Evolutionary conservation across 208 protist species (phyloP), one percentile per base, ranked within the genome.

Genomic region (Wallacemonas sp.): DNA sequence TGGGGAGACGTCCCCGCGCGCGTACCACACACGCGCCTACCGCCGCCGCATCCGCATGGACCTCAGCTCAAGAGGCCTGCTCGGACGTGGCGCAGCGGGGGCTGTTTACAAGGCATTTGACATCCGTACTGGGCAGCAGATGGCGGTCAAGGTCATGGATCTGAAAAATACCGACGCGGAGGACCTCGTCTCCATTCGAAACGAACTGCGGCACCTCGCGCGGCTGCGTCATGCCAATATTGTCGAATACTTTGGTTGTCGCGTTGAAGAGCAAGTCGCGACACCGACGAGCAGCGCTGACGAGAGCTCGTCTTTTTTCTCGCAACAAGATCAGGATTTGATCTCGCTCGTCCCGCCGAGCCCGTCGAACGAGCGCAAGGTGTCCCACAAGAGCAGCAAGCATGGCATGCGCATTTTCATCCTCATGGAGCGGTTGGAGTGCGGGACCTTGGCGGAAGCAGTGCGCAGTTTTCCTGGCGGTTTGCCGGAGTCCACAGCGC

Each of bases 361-460:
- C 41, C 34, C 39, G 17, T 31, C 27, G 22, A 33, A 11, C 6
- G 5, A 3, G 41, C 6, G 24, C 27, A 14, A 12, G n/a, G 12
- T 3, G 36, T 14, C 17, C 11, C n/a, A 41, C n/a, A 26, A 26
- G n/a, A n/a, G n/a, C 3, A 31, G 17, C 3, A 9, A 44, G n/a
- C n/a, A 62, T 46, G 17, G 46, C 21, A 46, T 75, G 24, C 55
- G 61, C 26, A 68, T 82, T 30, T 56, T 65, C 24, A 70, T 66
- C 19, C 39, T 83, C 27, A 78, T 83, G 77, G 71, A 83, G 54
- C 77, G 59, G 6, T 28, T 75, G 27, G 62, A 75, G 61, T 75
- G 71, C 34, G 77, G 66, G 1, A 62, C 77, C 21, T 60, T 77
- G n/a, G 41, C 34, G 2, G 55, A 67, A 0, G 61, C 75, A 4